A percentile compares a stretch with the other conserved stretches of the same genome.
Conservation (phyloP, 768 basidiomycete species). For the Suillus ampliporus region DNA sequence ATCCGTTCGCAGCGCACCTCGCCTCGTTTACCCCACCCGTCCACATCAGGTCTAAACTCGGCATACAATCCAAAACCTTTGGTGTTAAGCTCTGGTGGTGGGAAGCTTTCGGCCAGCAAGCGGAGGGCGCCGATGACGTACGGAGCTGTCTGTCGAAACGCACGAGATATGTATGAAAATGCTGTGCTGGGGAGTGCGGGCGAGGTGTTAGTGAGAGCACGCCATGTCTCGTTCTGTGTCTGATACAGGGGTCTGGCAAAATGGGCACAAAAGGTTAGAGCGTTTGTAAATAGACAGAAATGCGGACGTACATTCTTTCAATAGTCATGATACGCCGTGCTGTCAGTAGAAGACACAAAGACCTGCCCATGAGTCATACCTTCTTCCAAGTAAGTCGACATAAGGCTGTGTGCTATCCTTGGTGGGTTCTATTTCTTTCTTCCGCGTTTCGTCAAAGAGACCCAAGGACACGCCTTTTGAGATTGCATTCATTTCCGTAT, state of each 20-base stretch:
- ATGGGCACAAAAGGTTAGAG: conserved; percentile 1
- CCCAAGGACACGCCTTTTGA: conserved; percentile 87
- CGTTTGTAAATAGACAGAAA: neutral
- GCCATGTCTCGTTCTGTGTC: conserved; percentile 74
- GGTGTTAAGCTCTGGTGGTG: conserved; percentile 60
- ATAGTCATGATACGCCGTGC: neutral
- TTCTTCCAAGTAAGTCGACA: conserved; percentile 83
- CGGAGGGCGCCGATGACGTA: conserved; percentile 78
- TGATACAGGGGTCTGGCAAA: conserved; percentile 75
- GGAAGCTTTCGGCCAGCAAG: conserved; percentile 66
- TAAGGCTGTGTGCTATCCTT: conserved; percentile 75
- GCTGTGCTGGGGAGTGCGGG: conserved; percentile 77
- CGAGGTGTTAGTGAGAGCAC: conserved; percentile 74
- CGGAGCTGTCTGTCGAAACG: conserved; percentile 81
- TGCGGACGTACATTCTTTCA: conserved; percentile 46
- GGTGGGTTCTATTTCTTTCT: conserved; percentile 58
- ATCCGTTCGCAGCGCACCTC: conserved; percentile 75
- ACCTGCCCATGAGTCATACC: conserved; percentile 43
- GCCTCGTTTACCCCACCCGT: conserved; percentile 85
- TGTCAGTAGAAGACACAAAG: conserved; percentile 2
- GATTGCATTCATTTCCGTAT: conserved; percentile 91
- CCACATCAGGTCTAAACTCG: conserved; percentile 83
- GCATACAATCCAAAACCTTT: conserved; percentile 82
- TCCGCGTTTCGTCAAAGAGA: conserved; percentile 63
- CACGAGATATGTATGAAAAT: conserved; percentile 81